Evolutionary conservation across 495 filamentous ascomycete species (phyloP), one percentile per base, ranked within the genome.

Genomic region (Lichenothelia convexa): DNA sequence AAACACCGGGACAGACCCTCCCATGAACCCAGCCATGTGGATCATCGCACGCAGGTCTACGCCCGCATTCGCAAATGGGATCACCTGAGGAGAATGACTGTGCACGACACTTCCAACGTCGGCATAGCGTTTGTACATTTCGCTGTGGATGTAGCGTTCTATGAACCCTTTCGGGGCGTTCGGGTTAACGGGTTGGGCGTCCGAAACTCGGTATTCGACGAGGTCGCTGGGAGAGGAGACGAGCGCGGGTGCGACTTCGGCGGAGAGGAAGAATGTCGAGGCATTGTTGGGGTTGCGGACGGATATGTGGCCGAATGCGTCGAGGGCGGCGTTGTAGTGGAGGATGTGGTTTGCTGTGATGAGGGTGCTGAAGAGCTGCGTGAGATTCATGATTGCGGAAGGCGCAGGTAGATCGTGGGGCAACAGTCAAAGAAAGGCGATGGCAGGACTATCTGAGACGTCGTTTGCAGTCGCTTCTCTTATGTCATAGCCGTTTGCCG

Each of bases 1-100:
- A 40, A 42, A 58, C 9, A 57, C 42, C 1, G 55, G 57, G 9
- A 45, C 48, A 11, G 15, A 32, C 35, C 16, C 37, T 52, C 63
- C 62, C 29, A 69, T 53, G 32, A 70, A 67, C 1, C 63, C 63
- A 5, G 63, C 65, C 54, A 63, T 59, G 45, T 69, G 62, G 37
- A 57, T 57, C 12, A 42, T 46, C 5, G 67, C 43, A 16, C 46
- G 48, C 30, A 71, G 51, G 8, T 55, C 54, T n/a, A 64, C 56
- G 1, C 45, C 45, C 17, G 40, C 53, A 30, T 68, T 50, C 35
- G 53, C 55, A 38, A 57, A 70, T 3, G 64, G 61, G 9, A 69
- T 38, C 3, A 71, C 54, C 21, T 57, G 51, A 11, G 52, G 45
- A 1, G 51, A 44, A 40, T 71, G 67, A 36, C 57, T 59, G 43